Evolutionary conservation across 345 rosid species (phyloP), one percentile per base, ranked within the genome.

Genomic region (Schrenkiella parvula): DNA sequence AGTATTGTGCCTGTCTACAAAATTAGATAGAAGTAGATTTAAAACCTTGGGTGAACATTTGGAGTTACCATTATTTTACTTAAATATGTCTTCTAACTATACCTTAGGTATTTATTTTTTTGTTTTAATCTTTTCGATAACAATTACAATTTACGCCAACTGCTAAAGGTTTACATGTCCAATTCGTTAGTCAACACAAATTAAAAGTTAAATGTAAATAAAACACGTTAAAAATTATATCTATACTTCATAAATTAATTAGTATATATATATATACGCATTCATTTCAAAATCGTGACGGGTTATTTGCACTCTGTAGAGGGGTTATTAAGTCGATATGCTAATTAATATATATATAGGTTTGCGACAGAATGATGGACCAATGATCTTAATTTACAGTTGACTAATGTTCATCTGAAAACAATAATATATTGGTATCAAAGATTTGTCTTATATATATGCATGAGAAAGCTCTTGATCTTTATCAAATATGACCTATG

Each of bases 321-420:
- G 37, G 48, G n/a, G 3, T 28, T 34, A 61, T 2, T 37, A 38
- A 52, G 18, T 25, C 50, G 10, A 37, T 51, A n/a, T 43, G 17
- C 43, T 21, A 42, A n/a, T n/a, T n/a, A n/a, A n/a, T 4, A 4
- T 35, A 35, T 38, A 15, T 39, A 5, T 64, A 35, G 5, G 18
- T 52, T 52, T 23, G 13, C 17, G 8, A 52, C 26, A 25, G 13
- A 50, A 66, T 9, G 2, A 37, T 38, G 2, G n/a, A 35, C 15
- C 6, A 22, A 11, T 71, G 23, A 29, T 26, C 67, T 34, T 14
- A 19, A n/a, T 42, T 71, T 37, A 51, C 8, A 50, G 42, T 50
- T 61, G 61, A 71, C 54, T 52, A 62, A n/a, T 10, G 32, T 39
- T 61, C 64, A 50, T 47, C 28, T 17, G n/a, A 55, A 55, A 37